A percentile compares a stretch with the other conserved stretches of the same genome.
Conservation (phyloP, 1,284 basidiomycete genomes). For the Ceratobasidium theobromae region DNA sequence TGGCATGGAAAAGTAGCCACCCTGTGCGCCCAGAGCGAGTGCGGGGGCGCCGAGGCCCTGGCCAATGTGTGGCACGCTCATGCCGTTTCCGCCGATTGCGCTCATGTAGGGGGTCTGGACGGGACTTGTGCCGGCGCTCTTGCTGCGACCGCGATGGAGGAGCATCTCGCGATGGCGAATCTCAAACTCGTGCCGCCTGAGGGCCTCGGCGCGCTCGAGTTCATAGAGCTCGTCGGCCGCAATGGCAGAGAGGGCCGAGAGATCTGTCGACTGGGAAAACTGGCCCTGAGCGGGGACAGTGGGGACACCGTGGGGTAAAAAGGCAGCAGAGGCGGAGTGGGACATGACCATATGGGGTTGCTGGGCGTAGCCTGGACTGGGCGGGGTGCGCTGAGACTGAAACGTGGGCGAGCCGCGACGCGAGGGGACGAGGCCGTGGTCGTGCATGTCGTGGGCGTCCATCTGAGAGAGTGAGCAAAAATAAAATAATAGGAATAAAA, state of each 20-base stretch:
- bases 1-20: conserved; percentile 29
- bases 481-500: background rate
- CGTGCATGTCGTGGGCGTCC: conserved; percentile 22
- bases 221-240: conserved; percentile 85
- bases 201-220: conserved; percentile 81
- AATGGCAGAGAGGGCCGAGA: conserved; percentile 68
- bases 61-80: conserved; percentile 19
- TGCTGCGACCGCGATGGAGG: conserved; percentile 48
- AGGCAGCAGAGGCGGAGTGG: background rate
- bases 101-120: conserved; percentile 51
- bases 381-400: conserved; percentile 23
- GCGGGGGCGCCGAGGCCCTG: conserved; percentile 10
- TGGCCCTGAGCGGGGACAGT: background rate
- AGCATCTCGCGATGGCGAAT: conserved; percentile 59
- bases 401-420: conserved; percentile 27
- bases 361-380: conserved; percentile 23
- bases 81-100: conserved; percentile 16
- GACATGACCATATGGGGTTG: conserved; percentile 13
- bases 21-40: conserved; percentile 8
- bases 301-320: background rate
- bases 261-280: conserved; percentile 6
- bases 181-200: conserved; percentile 83
- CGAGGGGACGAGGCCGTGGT: conserved; percentile 1
- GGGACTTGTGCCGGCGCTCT: conserved; percentile 72
- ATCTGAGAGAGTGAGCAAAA: background rate